These are phyloP conservation scores for Parmales sp. DNA, from an alignment of 108 stramenopile species.

Conservation along the genomic window DNA sequence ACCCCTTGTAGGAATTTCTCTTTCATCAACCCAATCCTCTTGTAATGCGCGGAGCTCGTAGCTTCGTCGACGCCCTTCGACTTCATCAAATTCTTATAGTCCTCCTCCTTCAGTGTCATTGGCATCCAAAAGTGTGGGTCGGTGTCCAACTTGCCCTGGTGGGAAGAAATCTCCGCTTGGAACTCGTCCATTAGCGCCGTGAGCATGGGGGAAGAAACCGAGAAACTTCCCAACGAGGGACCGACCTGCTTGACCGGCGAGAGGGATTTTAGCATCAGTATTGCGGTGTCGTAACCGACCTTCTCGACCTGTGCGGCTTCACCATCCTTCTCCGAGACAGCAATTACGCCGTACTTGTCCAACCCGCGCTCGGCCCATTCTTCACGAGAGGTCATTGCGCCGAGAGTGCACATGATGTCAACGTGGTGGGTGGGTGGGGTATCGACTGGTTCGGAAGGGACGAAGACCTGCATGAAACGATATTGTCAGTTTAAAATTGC, in stretches of 20 bases:
- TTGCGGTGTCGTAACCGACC: slow-evolving; percentile 90
- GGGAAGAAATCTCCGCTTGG: slow-evolving; percentile 55
- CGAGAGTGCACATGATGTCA: slow-evolving; percentile 94
- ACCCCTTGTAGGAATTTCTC: slow-evolving; percentile 36
- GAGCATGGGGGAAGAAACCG: slow-evolving; percentile 71
- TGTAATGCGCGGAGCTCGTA: slow-evolving; percentile 57
- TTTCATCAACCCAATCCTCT: slow-evolving; percentile 71
- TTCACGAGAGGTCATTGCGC: slow-evolving; percentile 71
- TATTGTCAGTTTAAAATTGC: too few relatives aligned
- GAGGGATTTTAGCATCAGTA: slow-evolving; percentile 70
- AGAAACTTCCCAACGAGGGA: slow-evolving; percentile 86
- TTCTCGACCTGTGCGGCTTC: slow-evolving; percentile 98
- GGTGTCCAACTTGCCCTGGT: slow-evolving; percentile 73
- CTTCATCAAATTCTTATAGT: slow-evolving; percentile 74
- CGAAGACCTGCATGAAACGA: too few relatives aligned
- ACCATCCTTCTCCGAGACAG: slow-evolving; percentile 54
- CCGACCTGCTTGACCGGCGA: slow-evolving; percentile 84
- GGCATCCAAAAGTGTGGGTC: slow-evolving; percentile 99
- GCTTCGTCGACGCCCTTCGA: slow-evolving; percentile 67
- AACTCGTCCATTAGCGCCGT: slow-evolving; percentile 75
- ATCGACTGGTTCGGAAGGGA: slow-evolving; percentile 65
- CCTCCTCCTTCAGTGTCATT: slow-evolving; percentile 68
- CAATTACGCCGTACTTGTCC: slow-evolving; percentile 97
- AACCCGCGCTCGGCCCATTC: slow-evolving; percentile 85
- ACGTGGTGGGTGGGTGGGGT: slow-evolving; percentile 80